A percentile compares a stretch with the other conserved stretches of the same genome.
phyloP scores from a whole-genome alignment of 306 rosid species.

The Urtica urens region DNA sequence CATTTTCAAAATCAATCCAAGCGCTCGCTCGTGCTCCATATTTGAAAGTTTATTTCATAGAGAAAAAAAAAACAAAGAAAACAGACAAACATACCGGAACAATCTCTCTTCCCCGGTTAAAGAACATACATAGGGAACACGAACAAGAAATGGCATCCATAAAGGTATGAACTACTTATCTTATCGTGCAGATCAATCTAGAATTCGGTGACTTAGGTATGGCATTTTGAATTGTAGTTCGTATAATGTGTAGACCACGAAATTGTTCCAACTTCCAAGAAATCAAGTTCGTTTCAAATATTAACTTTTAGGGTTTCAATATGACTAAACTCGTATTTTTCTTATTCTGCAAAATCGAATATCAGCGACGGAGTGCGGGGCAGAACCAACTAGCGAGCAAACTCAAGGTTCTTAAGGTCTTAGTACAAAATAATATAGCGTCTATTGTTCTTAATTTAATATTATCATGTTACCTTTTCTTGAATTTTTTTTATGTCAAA shows the following conservation, averaged over 20 bases:
- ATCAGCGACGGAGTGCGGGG: slow-evolving; percentile 1
- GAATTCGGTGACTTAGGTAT: background rate
- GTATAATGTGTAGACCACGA: too few relatives aligned
- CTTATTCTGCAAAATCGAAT: background rate
- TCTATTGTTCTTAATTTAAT: background rate
- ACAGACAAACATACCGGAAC: background rate
- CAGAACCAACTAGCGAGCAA: slow-evolving; percentile 1
- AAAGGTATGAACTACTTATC: slow-evolving; percentile 6
- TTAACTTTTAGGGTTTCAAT: too few relatives aligned
- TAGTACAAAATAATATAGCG: too few relatives aligned
- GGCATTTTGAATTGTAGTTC: background rate
- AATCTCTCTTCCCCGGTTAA: background rate
- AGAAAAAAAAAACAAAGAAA: too few relatives aligned
- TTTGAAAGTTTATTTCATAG: background rate
- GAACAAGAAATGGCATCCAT: slow-evolving; percentile 13
- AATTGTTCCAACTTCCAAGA: too few relatives aligned
- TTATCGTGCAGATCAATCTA: background rate
- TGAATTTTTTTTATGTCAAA: background rate
- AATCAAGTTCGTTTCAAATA: too few relatives aligned
- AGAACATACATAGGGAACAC: background rate
- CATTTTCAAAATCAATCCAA: background rate
- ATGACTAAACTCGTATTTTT: too few relatives aligned
- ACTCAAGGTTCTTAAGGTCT: slow-evolving; percentile 25
- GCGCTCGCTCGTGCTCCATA: background rate
- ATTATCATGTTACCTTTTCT: background rate